Percentiles rank a stretch among this genome's conserved stretches.
Evolutionary conservation across 331 rosid species (phyloP).

Genomic region (Telfairia occidentalis): DNA sequence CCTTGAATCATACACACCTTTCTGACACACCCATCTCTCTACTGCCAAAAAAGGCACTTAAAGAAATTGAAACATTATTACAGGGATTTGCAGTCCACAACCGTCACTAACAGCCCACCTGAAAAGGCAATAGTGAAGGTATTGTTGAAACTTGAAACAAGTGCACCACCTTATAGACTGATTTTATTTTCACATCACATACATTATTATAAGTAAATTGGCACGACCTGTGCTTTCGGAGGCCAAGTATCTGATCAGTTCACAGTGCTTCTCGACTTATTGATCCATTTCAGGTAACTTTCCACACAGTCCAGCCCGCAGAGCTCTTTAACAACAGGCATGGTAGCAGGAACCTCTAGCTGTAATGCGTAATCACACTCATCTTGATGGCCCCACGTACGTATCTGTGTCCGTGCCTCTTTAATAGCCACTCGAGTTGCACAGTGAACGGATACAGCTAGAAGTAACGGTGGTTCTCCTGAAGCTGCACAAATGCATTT

Average conservation of each 20-base stretch:
- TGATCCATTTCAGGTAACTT: constrained; percentile 60
- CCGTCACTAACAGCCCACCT: not conserved
- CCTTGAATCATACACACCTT: no score
- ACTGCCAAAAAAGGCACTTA: not conserved
- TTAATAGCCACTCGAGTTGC: constrained; percentile 71
- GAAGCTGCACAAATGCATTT: constrained; percentile 54
- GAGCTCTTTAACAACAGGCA: constrained; percentile 77
- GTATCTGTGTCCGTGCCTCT: constrained; percentile 67
- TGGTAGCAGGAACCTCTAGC: constrained; percentile 70
- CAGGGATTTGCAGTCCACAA: not conserved
- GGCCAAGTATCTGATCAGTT: not conserved
- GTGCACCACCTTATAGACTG: not conserved
- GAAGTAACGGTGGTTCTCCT: constrained; percentile 81
- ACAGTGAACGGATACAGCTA: constrained; percentile 78
- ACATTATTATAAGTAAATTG: not conserved
- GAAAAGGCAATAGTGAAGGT: not conserved
- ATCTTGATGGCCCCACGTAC: constrained; percentile 40
- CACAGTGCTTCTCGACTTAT: not conserved
- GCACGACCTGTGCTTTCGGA: not conserved
- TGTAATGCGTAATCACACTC: constrained; percentile 30
- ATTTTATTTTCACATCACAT: not conserved
- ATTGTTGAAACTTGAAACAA: not conserved
- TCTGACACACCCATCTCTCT: no score
- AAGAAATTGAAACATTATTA: not conserved
- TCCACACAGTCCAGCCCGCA: constrained; percentile 63